Conservation (phyloP, 768 basidiomycete species). For the Leucocoprinus sp. region DNA sequence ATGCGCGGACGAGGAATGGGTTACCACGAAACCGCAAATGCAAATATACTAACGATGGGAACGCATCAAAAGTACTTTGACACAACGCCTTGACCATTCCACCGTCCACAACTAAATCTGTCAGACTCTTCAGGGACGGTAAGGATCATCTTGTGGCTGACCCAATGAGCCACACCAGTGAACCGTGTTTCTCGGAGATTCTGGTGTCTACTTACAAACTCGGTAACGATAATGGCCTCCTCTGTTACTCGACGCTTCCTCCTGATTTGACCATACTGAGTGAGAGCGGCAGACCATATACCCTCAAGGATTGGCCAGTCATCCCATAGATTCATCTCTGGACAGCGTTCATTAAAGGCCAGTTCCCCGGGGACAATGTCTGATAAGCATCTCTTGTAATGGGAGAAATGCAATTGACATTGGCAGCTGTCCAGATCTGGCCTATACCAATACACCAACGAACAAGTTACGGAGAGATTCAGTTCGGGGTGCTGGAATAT, state of each 20-base stretch:
- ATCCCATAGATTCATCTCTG: constrained; percentile 2
- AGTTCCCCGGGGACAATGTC: constrained; percentile 3
- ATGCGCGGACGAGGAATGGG: neutral
- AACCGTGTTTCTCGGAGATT: neutral
- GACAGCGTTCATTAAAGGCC: constrained; percentile 3
- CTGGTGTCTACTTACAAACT: neutral
- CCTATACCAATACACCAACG: neutral
- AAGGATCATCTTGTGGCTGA: neutral
- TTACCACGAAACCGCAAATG: neutral
- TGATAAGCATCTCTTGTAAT: constrained; percentile 1
- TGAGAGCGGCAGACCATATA: constrained; percentile 2
- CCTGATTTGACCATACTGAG: constrained; percentile 2
- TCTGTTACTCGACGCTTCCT: neutral
- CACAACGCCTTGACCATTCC: neutral
- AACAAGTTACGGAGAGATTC: neutral
- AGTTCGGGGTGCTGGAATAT: no score
- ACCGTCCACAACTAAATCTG: constrained; percentile 3
- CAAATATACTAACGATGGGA: constrained; percentile 3
- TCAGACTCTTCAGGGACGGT: neutral
- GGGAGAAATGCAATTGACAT: neutral
- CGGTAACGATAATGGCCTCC: neutral
- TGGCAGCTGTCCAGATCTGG: neutral
- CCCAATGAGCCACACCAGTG: neutral
- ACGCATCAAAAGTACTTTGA: constrained; percentile 3
- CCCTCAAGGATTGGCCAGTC: constrained; percentile 1